phyloP scores from a whole-genome alignment of 352 stramenopile species.

The Poterioochromonas sp. region DNA sequence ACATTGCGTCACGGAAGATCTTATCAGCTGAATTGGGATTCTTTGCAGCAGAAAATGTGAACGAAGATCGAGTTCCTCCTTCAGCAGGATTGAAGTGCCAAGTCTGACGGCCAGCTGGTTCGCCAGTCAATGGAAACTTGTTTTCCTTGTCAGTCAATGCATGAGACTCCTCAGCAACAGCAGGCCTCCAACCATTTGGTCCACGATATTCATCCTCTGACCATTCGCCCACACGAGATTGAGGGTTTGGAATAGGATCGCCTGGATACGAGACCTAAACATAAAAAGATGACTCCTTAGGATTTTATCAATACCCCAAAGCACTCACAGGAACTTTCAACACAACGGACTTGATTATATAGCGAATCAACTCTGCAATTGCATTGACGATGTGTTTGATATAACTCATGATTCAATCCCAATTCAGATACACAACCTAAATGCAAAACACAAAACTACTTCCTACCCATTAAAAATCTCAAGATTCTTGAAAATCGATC shows the following conservation, averaged over 20 bases:
- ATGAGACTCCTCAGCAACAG: constrained; percentile 5
- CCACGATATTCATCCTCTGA: neutral
- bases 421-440: too few relatives aligned
- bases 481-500: too few relatives aligned
- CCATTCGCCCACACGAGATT: constrained; percentile 23
- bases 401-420: too few relatives aligned
- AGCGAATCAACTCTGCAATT: neutral
- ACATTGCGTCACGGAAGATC: constrained; percentile 44
- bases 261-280: constrained; percentile 28
- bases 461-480: too few relatives aligned
- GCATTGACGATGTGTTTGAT: neutral
- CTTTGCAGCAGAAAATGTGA: constrained; percentile 43
- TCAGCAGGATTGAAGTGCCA: constrained; percentile 40
- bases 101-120: constrained; percentile 46
- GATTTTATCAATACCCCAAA: neutral
- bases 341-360: neutral
- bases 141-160: neutral
- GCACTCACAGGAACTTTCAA: constrained; percentile 10
- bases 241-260: constrained; percentile 27
- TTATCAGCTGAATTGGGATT: constrained; percentile 52
- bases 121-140: constrained; percentile 32
- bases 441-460: too few relatives aligned
- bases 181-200: neutral
- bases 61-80: neutral
- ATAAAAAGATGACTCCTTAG: neutral